phyloP scores from a whole-genome alignment of 1,284 basidiomycete genomes.

The Lentinula novae-zelandiae region DNA sequence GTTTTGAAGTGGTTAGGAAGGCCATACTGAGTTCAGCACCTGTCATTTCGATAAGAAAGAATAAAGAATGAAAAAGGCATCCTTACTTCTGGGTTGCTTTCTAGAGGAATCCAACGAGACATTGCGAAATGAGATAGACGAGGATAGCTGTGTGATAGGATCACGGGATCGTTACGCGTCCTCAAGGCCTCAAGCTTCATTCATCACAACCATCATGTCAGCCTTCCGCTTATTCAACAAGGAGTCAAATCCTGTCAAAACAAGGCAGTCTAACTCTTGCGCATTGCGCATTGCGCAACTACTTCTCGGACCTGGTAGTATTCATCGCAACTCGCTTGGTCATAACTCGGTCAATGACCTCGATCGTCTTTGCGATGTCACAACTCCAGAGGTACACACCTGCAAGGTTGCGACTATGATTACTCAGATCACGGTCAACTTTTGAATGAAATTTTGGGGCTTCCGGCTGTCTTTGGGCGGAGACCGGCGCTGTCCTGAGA shows the following conservation, averaged over 20 bases:
- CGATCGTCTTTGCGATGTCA: too few relatives aligned
- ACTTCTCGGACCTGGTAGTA: too few relatives aligned
- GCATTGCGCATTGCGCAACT: too few relatives aligned
- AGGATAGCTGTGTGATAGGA: neutral
- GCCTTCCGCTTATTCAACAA: too few relatives aligned
- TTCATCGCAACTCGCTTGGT: too few relatives aligned
- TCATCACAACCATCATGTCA: neutral
- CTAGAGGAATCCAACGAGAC: constrained; percentile 69
- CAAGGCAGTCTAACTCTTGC: too few relatives aligned
- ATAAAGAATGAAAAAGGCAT: neutral
- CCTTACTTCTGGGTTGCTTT: constrained; percentile 71
- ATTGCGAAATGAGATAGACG: neutral
- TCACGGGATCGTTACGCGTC: constrained; percentile 1
- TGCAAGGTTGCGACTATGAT: too few relatives aligned
- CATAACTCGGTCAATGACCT: too few relatives aligned
- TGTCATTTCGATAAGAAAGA: constrained; percentile 19
- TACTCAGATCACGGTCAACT: too few relatives aligned
- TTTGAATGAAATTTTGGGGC: neutral
- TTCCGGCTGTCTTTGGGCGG: neutral
- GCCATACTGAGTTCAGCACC: constrained; percentile 51
- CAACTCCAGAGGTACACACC: too few relatives aligned
- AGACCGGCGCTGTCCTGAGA: neutral
- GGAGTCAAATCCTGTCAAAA: too few relatives aligned
- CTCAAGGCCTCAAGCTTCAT: neutral
- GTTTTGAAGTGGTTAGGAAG: neutral